Percentiles rank a stretch among this genome's conserved stretches.
Evolutionary conservation across 805 yeast genomes (phyloP).

Genomic region (Kodamaea laetipori): DNA sequence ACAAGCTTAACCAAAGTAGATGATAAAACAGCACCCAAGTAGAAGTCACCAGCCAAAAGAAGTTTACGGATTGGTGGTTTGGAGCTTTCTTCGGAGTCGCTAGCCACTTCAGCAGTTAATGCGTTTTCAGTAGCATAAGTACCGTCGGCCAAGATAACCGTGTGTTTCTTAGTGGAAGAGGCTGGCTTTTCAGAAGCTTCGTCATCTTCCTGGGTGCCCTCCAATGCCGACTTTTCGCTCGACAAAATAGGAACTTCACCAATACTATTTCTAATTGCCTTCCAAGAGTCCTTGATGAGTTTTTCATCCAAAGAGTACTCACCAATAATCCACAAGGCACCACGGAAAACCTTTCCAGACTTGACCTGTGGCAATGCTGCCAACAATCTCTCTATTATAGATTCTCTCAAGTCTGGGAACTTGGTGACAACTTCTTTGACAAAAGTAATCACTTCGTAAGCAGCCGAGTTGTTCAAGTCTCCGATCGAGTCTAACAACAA

Average conservation of each 20-base stretch:
- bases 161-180: conserved; percentile 48
- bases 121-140: conserved; percentile 96
- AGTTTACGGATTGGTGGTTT: conserved; percentile 80
- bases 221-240: conserved; percentile 54
- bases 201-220: conserved; percentile 25
- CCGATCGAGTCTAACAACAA: conserved; percentile 82
- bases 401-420: conserved; percentile 74
- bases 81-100: conserved; percentile 30
- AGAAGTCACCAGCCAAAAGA: conserved; percentile 84
- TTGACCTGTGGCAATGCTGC: conserved; percentile 63
- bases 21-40: conserved; percentile 83
- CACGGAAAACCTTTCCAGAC: conserved; percentile 89
- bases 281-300: conserved; percentile 84
- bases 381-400: conserved; percentile 65
- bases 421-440: conserved; percentile 93
- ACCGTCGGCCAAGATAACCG: conserved; percentile 95
- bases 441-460: conserved; percentile 86
- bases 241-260: conserved; percentile 92
- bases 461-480: conserved; percentile 81
- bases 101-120: conserved; percentile 46
- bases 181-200: conserved; percentile 35
- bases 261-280: conserved; percentile 72
- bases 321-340: conserved; percentile 94
- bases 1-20: conserved; percentile 88
- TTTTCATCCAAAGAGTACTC: conserved; percentile 77